These are phyloP conservation scores for Phytophthora cryptogea DNA, from an alignment of 352 stramenopile genomes.

Conservation along the genomic window DNA sequence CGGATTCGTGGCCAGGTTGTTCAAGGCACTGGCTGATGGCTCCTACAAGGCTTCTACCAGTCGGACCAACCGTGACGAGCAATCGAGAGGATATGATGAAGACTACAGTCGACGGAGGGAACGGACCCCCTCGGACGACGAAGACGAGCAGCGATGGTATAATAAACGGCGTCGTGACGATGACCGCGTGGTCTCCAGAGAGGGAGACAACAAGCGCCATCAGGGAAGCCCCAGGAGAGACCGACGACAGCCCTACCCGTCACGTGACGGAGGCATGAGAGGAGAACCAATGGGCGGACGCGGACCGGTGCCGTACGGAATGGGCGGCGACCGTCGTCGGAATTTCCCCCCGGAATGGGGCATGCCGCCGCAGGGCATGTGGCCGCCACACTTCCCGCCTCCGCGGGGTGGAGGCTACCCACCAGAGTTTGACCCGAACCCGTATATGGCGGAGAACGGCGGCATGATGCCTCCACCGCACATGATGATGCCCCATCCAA, in stretches of 20 bases:
- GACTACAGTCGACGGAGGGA: slow-evolving; percentile 40
- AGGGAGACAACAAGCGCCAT: slow-evolving; percentile 38
- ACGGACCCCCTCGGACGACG: slow-evolving; percentile 50
- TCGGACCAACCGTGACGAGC: slow-evolving; percentile 22
- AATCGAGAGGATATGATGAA: slow-evolving; percentile 24
- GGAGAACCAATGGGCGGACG: slow-evolving; percentile 36
- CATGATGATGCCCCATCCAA: slow-evolving; percentile 74
- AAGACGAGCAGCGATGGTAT: slow-evolving; percentile 57
- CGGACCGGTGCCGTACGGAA: slow-evolving; percentile 31
- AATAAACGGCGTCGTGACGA: slow-evolving; percentile 70
- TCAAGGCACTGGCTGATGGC: slow-evolving; percentile 63
- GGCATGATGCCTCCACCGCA: slow-evolving; percentile 62
- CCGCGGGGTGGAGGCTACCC: slow-evolving; percentile 42
- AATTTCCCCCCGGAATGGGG: slow-evolving; percentile 73
- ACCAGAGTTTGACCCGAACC: slow-evolving; percentile 68
- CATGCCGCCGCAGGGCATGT: slow-evolving; percentile 73
- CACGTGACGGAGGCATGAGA: slow-evolving; percentile 31
- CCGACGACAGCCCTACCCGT: slow-evolving; percentile 35
- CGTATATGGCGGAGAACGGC: slow-evolving; percentile 67
- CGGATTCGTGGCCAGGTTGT: slow-evolving; percentile 75
- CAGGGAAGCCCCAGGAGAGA: slow-evolving; percentile 45
- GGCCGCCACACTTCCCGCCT: slow-evolving; percentile 61
- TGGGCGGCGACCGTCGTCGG: slow-evolving; percentile 51
- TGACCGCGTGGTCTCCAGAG: slow-evolving; percentile 32
- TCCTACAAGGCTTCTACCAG: slow-evolving; percentile 52